phyloP scores from a whole-genome alignment of 2,329 filamentous ascomycete species.

The Thelonectria olida region DNA sequence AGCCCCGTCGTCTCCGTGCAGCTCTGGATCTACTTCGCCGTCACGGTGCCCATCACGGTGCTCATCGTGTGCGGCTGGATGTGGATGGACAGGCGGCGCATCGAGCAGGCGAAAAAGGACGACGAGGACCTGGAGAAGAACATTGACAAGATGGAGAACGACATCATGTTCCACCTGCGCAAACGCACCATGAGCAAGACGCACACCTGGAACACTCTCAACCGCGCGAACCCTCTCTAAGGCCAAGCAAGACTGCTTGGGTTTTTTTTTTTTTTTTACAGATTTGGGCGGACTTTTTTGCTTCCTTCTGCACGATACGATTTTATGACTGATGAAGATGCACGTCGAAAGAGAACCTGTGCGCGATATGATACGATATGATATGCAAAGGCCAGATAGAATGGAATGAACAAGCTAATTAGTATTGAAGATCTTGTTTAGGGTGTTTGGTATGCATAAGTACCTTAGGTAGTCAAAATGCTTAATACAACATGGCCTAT shows the following conservation, averaged over 20 bases:
- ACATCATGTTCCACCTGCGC: slow-evolving; percentile 65
- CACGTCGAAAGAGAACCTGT: not conserved
- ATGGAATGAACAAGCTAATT: too few species aligned
- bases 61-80: slow-evolving; percentile 65
- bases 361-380: not conserved
- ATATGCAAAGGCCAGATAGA: too few species aligned
- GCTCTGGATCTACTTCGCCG: slow-evolving; percentile 71
- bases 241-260: too few species aligned
- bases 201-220: slow-evolving; percentile 60
- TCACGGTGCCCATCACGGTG: slow-evolving; percentile 67
- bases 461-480: too few species aligned
- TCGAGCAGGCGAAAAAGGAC: slow-evolving; percentile 58
- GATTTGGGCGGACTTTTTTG: not conserved
- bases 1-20: slow-evolving; percentile 57
- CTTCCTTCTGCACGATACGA: not conserved
- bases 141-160: slow-evolving; percentile 65
- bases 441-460: too few species aligned
- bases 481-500: too few species aligned
- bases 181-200: slow-evolving; percentile 66
- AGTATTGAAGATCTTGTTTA: too few species aligned
- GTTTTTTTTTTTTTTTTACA: too few species aligned
- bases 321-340: not conserved
- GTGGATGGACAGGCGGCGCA: slow-evolving; percentile 60
- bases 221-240: slow-evolving; percentile 6
- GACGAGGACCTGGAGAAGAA: slow-evolving; percentile 63